Base-by-base conservation (phyloP, 495 filamentous ascomycete genomes). In the Lasiosphaeria ovina region DNA sequence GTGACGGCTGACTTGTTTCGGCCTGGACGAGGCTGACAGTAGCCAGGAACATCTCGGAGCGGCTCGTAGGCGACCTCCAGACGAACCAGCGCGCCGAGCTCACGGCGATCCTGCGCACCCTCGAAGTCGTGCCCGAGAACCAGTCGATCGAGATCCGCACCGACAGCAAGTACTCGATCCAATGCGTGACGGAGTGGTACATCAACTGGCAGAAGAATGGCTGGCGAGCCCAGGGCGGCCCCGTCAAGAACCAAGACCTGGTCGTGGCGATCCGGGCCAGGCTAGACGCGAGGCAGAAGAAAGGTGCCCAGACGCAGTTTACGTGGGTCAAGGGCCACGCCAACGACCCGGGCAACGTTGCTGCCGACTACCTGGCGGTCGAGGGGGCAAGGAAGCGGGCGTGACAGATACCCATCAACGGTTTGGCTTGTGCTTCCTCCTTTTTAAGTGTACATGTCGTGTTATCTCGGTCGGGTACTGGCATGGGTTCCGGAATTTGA, bases 31-130 rank as follows among this genome's bases (percentile, higher is more conserved):
- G 12, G 36, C 12, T 56, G 31, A 56, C 35, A 44, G 6, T 14
- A 5, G 11, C 3, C 50, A 70, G 67, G 69, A 98, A 97, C 72
- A 80, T 97, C 55, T 92, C 90, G 17, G 93, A 97, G 68, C 83
- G 86, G 14, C 80, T 98, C 2, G 66, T 76, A 45, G 93, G 93
- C 42, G 74, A 79, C 10, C 73, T 78, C 9, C 94, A 98, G 71
- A 97, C 94, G 1, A 98, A 98, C 71, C 90, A 97, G 71, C 91
- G 94, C 4, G 94, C 94, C 14, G 94, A 98, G 72, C 78, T 98
- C 55, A 92, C 91, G 3, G 94, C 92, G 0, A 87, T 97, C 61
- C 77, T 89, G 4, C 88, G 93, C 54, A 90, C 91, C 6, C 81
- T 98, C 32, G 85, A 97, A 66, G 84, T 86, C 33, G 83, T 90